These are phyloP conservation scores for Tetrahymena malaccensis DNA, from an alignment of 73 alveolate genomes.

Conservation along the genomic window DNA sequence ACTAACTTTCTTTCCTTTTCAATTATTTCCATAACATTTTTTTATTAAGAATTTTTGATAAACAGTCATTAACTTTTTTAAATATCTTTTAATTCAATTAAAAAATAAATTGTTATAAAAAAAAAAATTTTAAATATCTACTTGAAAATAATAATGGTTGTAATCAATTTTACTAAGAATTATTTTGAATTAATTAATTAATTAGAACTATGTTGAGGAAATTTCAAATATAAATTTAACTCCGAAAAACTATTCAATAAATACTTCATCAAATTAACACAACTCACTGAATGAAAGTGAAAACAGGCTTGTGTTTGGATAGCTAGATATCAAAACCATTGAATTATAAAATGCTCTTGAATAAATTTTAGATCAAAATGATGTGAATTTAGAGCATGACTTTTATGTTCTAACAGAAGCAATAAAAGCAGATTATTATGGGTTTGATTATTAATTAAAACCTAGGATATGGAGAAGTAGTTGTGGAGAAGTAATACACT, in stretches of 20 bases:
- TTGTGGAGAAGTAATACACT: not conserved
- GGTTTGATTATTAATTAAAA: not conserved
- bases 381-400: not conserved
- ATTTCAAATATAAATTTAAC: not conserved
- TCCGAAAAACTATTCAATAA: not conserved
- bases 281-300: not conserved
- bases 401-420: not conserved
- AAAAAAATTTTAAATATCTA: no score
- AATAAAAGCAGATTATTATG: not conserved
- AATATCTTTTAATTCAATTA: no score
- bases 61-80: no score
- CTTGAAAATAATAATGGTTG: no score
- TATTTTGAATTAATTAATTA: not conserved
- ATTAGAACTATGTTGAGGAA: not conserved
- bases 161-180: no score
- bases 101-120: no score
- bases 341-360: not conserved
- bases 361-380: not conserved
- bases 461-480: not conserved
- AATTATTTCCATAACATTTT: not conserved
- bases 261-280: not conserved
- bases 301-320: not conserved
- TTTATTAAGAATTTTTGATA: no score
- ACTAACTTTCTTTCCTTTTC: not conserved
- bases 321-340: not conserved